A percentile compares a stretch with the other conserved stretches of the same genome.
These are phyloP conservation scores for Dictyostelium discoideum DNA, from an alignment of 78 protist species.

Conservation along the genomic window dicty_2.7 NC_007090.3:195001-195500, in stretches of 20 bases:
- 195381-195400: constrained; percentile 36
- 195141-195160: not conserved
- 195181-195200: not conserved
- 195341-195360: not conserved
- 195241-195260: not conserved
- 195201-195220: not conserved
- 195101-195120: constrained; percentile 15
- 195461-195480: constrained; percentile 47
- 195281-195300: constrained; percentile 38
- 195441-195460: constrained; percentile 64
- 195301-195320: constrained; percentile 21
- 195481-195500: constrained; percentile 15
- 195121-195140: not conserved
- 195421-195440: constrained; percentile 45
- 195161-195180: not conserved
- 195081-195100: not conserved
- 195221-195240: constrained; percentile 34
- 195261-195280: constrained; percentile 64
- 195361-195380: constrained; percentile 47
- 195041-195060: constrained; percentile 9
- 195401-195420: constrained; percentile 22
- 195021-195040: constrained; percentile 3
- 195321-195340: not conserved
- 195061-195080: not conserved
- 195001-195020: constrained; percentile 17